Evolutionary conservation across 2,329 filamentous ascomycete genomes (phyloP).

Genomic region (Aspergillus sp.): DNA sequence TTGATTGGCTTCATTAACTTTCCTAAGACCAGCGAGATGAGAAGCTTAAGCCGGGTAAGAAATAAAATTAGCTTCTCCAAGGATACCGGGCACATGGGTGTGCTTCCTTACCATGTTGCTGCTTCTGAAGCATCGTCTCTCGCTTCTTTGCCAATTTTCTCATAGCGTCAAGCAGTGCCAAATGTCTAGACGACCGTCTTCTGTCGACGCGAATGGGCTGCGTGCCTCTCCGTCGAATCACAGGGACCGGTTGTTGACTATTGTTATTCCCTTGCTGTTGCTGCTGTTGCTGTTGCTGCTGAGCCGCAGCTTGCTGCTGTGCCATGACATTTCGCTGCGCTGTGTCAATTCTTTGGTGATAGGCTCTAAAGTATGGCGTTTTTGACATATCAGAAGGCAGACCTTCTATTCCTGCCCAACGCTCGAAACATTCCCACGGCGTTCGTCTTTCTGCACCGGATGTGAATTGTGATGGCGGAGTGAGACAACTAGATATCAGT

Average conservation of each 20-base stretch:
- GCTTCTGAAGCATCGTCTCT: conserved; percentile 82
- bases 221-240: conserved; percentile 70
- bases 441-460: conserved; percentile 88
- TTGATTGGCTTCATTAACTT: conserved; percentile 72
- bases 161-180: conserved; percentile 92
- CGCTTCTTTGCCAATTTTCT: conserved; percentile 93
- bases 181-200: conserved; percentile 80
- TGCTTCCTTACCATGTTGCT: conserved; percentile 67
- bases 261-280: conserved; percentile 38
- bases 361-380: conserved; percentile 89
- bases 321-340: conserved; percentile 64
- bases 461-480: conserved; percentile 74
- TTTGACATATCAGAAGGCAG: conserved; percentile 92
- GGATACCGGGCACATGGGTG: background rate
- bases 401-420: conserved; percentile 91
- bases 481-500: conserved; percentile 80
- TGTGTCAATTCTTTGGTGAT: conserved; percentile 65
- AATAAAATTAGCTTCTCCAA: conserved; percentile 11
- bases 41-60: conserved; percentile 50
- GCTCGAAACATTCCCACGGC: conserved; percentile 98
- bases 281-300: conserved; percentile 49
- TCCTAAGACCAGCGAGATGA: conserved; percentile 77
- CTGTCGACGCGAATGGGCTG: conserved; percentile 83
- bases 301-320: conserved; percentile 61
- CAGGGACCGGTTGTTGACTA: conserved; percentile 57